Conservation (phyloP, 2,329 filamentous ascomycete genomes). For the Colletotrichum sp. region DNA sequence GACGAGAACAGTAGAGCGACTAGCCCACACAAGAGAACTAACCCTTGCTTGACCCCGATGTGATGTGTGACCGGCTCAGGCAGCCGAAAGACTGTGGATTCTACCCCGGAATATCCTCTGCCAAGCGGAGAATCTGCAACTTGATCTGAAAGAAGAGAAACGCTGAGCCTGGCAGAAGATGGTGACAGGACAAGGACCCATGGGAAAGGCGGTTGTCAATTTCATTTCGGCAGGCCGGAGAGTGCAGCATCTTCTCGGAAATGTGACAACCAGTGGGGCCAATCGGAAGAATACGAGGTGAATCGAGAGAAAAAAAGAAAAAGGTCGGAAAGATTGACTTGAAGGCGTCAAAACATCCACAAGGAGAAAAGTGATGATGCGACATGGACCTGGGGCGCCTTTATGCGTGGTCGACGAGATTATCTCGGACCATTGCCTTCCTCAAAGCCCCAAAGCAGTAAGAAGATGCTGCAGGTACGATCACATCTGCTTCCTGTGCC, state of each 20-base stretch:
- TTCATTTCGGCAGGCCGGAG: not conserved
- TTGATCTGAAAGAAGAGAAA: not conserved
- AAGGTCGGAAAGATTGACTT: not conserved
- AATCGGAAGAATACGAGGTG: not conserved
- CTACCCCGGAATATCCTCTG: not conserved
- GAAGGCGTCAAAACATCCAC: not conserved
- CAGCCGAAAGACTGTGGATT: not conserved
- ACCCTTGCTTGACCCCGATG: not conserved
- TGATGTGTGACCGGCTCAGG: not conserved
- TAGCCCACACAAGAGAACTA: not conserved
- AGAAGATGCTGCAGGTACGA: not conserved
- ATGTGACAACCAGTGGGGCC: not conserved
- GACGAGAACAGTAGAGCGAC: not conserved
- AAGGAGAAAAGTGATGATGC: not conserved
- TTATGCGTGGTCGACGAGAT: not conserved
- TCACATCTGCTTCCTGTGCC: not conserved
- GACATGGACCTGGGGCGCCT: not conserved
- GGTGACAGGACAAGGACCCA: not conserved
- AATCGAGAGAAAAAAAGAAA: not conserved
- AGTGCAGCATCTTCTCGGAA: not conserved
- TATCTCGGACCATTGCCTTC: not conserved
- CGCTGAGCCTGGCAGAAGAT: not conserved
- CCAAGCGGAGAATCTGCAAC: not conserved
- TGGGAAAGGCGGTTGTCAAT: not conserved
- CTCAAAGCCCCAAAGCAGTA: not conserved